Evolutionary conservation across 768 basidiomycete species (phyloP).

Genomic region (Tylopilus sp.): DNA sequence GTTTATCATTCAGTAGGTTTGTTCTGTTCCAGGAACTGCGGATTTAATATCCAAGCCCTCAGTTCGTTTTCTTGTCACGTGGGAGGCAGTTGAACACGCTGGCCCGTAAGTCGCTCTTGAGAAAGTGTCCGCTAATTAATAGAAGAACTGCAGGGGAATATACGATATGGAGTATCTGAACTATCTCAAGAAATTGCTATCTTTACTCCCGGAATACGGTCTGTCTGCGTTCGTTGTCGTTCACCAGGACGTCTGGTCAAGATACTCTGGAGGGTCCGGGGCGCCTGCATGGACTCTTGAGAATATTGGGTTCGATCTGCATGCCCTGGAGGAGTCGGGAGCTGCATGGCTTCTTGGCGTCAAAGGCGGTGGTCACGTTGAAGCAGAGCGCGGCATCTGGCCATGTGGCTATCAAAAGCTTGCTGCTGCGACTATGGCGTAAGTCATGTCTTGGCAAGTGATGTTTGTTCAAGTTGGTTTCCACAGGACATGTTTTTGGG

Average conservation of each 20-base stretch:
- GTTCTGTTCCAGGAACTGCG: neutral
- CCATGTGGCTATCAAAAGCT: conserved; percentile 93
- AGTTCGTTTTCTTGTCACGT: conserved; percentile 93
- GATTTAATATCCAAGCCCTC: neutral
- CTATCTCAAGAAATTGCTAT: conserved; percentile 70
- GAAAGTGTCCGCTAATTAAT: neutral
- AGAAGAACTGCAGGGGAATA: conserved; percentile 50
- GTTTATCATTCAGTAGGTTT: conserved; percentile 74
- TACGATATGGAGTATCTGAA: conserved; percentile 82
- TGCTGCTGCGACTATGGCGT: conserved; percentile 92
- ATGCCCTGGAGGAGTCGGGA: conserved; percentile 73
- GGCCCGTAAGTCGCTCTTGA: conserved; percentile 65
- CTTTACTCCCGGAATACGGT: conserved; percentile 68
- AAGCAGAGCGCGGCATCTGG: conserved; percentile 84
- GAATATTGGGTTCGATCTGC: conserved; percentile 78
- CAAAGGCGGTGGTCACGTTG: conserved; percentile 68
- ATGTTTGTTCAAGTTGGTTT: neutral
- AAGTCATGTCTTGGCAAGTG: conserved; percentile 27
- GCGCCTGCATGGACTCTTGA: conserved; percentile 97
- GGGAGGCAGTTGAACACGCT: conserved; percentile 95
- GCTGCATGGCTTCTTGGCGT: conserved; percentile 88
- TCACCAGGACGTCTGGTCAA: conserved; percentile 96
- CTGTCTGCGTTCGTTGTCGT: conserved; percentile 72
- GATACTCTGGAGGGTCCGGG: conserved; percentile 92
- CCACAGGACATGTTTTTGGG: conserved; percentile 88